Conservation (phyloP, 202 grass and related monocot species). For the Tripidium arundinaceum region DNA sequence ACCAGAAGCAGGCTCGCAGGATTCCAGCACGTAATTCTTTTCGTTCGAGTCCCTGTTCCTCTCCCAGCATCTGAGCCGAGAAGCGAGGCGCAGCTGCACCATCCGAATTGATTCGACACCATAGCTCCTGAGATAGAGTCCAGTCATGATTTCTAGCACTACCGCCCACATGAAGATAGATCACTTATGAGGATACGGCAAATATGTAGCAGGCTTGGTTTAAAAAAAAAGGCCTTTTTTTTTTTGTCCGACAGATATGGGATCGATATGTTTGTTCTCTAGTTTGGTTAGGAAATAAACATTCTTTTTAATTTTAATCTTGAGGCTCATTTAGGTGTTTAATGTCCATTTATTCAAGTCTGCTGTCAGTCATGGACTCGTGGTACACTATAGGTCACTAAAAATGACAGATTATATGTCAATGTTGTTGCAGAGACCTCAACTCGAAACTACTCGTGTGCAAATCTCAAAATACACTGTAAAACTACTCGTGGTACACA, state of each 20-base stretch:
- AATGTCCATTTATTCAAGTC: slow-evolving; percentile 18
- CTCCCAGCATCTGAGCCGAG: slow-evolving; percentile 25
- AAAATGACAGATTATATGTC: too few species aligned
- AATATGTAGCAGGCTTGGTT: slow-evolving; percentile 36
- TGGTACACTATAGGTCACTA: not conserved
- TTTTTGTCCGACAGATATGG: slow-evolving; percentile 33
- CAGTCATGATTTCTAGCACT: slow-evolving; percentile 17
- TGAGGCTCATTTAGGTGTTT: slow-evolving; percentile 38
- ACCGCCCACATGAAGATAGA: slow-evolving; percentile 41
- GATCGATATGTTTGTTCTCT: slow-evolving; percentile 30
- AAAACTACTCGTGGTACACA: too few species aligned
- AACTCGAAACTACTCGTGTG: too few species aligned
- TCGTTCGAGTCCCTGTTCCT: slow-evolving; percentile 17
- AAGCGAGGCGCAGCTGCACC: slow-evolving; percentile 38
- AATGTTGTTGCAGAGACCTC: too few species aligned
- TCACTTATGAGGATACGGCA: slow-evolving; percentile 38
- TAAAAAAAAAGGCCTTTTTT: not conserved
- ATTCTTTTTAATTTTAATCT: slow-evolving; percentile 1
- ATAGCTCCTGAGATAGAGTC: slow-evolving; percentile 16
- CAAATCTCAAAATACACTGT: too few species aligned
- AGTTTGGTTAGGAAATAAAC: slow-evolving; percentile 61
- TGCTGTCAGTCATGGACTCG: not conserved
- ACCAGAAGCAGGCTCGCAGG: slow-evolving; percentile 39
- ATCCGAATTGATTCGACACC: slow-evolving; percentile 14
- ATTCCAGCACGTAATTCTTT: slow-evolving; percentile 37